These are phyloP conservation scores for Claviceps capensis DNA, from an alignment of 2,329 filamentous ascomycete species.

Conservation along the genomic window DNA sequence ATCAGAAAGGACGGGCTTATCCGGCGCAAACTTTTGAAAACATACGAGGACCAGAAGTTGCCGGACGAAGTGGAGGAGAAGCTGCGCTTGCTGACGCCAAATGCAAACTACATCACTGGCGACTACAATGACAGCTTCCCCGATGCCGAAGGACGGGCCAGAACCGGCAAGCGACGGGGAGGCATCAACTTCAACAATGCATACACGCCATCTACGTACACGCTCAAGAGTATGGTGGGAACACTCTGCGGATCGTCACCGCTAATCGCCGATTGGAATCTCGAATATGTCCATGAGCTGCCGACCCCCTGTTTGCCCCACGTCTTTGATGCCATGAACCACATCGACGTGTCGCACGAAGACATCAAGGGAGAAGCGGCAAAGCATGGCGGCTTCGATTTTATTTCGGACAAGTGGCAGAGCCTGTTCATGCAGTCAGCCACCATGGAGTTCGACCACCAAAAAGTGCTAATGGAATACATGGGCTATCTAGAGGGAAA, in stretches of 20 bases:
- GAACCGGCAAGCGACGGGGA: slow-evolving; percentile 14
- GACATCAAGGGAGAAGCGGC: neutral
- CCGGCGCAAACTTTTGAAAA: slow-evolving; percentile 20
- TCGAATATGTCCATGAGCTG: slow-evolving; percentile 25
- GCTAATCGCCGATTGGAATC: slow-evolving; percentile 27
- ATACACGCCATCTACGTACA: slow-evolving; percentile 28
- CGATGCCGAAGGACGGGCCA: slow-evolving; percentile 7
- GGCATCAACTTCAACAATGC: slow-evolving; percentile 28
- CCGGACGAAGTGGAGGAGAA: slow-evolving; percentile 18
- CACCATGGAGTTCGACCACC: slow-evolving; percentile 18
- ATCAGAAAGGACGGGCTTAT: slow-evolving; percentile 26
- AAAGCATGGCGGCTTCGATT: slow-evolving; percentile 6
- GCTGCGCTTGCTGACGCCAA: slow-evolving; percentile 17
- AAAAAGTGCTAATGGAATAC: slow-evolving; percentile 13
- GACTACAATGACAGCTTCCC: slow-evolving; percentile 23
- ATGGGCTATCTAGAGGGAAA: slow-evolving; percentile 17
- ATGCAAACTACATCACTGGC: slow-evolving; percentile 21
- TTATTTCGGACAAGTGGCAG: slow-evolving; percentile 15
- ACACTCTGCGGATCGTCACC: slow-evolving; percentile 29
- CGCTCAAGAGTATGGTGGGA: slow-evolving; percentile 27
- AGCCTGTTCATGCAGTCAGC: slow-evolving; percentile 19
- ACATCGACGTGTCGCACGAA: slow-evolving; percentile 7
- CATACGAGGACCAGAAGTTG: slow-evolving; percentile 18
- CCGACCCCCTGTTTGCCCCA: slow-evolving; percentile 32
- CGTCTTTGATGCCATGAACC: slow-evolving; percentile 21